These are phyloP conservation scores for Colletotrichum neosansevieriae DNA, from an alignment of 2,329 filamentous ascomycete species.

Conservation along the genomic window DNA sequence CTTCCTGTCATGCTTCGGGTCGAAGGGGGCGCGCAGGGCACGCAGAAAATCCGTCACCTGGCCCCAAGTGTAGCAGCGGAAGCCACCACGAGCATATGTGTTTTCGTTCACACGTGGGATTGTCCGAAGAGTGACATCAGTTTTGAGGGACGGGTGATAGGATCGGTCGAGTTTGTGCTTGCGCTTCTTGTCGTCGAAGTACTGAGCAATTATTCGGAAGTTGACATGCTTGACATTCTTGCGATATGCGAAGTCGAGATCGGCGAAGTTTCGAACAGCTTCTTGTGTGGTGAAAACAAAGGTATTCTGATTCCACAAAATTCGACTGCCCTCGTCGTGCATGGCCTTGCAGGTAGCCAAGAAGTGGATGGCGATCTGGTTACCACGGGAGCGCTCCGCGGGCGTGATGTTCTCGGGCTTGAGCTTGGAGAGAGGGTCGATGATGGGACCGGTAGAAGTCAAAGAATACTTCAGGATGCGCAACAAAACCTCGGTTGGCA, in stretches of 20 bases:
- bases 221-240: constrained; percentile 59
- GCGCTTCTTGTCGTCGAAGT: constrained; percentile 63
- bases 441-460: constrained; percentile 61
- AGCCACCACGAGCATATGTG: constrained; percentile 62
- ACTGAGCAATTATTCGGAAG: constrained; percentile 66
- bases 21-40: constrained; percentile 63
- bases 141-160: constrained; percentile 59
- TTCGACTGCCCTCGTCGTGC: constrained; percentile 60
- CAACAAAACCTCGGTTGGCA: constrained; percentile 66
- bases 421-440: constrained; percentile 64
- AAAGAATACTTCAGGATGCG: constrained; percentile 65
- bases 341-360: constrained; percentile 65
- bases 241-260: constrained; percentile 58
- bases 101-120: constrained; percentile 58
- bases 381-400: constrained; percentile 57
- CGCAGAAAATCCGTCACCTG: constrained; percentile 66
- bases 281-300: constrained; percentile 68
- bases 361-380: constrained; percentile 66
- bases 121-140: constrained; percentile 56
- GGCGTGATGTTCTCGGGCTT: constrained; percentile 58
- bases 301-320: constrained; percentile 64
- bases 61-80: constrained; percentile 67
- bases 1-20: constrained; percentile 54
- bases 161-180: constrained; percentile 54
- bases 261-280: constrained; percentile 62